These are phyloP conservation scores for Globisporangium okanoganense DNA, from an alignment of 352 stramenopile species.

Conservation along the genomic window DNA sequence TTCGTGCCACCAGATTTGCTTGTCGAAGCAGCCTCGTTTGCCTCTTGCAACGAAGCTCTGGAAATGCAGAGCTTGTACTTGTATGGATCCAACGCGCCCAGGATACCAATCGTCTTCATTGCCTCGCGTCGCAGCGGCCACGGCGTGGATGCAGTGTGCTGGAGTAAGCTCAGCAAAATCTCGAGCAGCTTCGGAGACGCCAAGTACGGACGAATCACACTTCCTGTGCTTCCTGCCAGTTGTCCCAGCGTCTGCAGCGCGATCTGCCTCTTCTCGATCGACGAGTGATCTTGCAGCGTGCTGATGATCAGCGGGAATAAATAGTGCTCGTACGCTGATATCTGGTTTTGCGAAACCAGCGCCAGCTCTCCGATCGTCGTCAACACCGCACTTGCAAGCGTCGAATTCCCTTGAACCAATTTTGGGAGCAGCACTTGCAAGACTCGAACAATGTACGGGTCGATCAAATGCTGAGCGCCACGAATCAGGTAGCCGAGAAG, in stretches of 20 bases:
- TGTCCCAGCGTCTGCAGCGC: conserved; percentile 95
- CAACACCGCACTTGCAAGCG: conserved; percentile 71
- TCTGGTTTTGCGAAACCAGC: conserved; percentile 85
- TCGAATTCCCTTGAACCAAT: conserved; percentile 82
- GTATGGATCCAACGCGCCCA: conserved; percentile 95
- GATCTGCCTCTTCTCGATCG: conserved; percentile 93
- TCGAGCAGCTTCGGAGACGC: conserved; percentile 94
- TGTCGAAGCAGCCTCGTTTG: conserved; percentile 45
- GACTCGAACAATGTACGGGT: conserved; percentile 77
- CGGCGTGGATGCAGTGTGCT: conserved; percentile 84
- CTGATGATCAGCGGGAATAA: conserved; percentile 96
- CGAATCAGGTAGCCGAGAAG: conserved; percentile 84
- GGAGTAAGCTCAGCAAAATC: conserved; percentile 93
- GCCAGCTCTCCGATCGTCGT: conserved; percentile 90
- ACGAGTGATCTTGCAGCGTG: conserved; percentile 96
- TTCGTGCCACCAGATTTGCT: conserved; percentile 18
- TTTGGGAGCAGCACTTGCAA: conserved; percentile 80
- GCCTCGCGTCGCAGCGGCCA: conserved; percentile 94
- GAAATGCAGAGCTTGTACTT: conserved; percentile 89
- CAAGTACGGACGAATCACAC: conserved; percentile 94
- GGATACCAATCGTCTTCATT: conserved; percentile 95
- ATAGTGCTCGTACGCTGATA: conserved; percentile 92
- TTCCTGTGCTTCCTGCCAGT: conserved; percentile 91
- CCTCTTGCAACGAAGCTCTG: conserved; percentile 58
- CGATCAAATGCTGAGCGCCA: conserved; percentile 82